A percentile compares a stretch with the other conserved stretches of the same genome.
Conservation (phyloP, 495 filamentous ascomycete species). For the Lophiotrema nucula region DNA sequence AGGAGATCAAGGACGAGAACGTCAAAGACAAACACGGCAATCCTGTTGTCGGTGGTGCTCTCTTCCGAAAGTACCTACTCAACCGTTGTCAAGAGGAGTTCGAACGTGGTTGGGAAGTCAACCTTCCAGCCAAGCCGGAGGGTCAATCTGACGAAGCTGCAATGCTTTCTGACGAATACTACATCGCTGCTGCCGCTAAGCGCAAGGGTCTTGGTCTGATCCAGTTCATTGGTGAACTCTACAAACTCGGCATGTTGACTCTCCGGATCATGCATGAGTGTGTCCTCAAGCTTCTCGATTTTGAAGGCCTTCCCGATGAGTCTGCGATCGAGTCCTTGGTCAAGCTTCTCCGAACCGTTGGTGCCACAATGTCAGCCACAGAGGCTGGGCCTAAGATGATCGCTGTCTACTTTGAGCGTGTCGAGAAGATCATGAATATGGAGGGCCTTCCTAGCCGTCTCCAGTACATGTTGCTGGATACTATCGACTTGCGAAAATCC, state of each 20-base stretch:
- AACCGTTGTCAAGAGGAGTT: slow-evolving; percentile 99
- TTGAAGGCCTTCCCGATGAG: slow-evolving; percentile 89
- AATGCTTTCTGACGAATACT: slow-evolving; percentile 96
- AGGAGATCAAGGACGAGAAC: slow-evolving; percentile 91
- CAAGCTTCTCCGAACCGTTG: slow-evolving; percentile 89
- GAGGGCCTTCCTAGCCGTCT: slow-evolving; percentile 80
- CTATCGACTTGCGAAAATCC: slow-evolving; percentile 73
- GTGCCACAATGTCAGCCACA: slow-evolving; percentile 68
- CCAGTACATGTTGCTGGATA: slow-evolving; percentile 94
- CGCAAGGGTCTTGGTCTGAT: slow-evolving; percentile 95
- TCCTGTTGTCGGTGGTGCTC: slow-evolving; percentile 82
- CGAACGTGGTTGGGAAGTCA: slow-evolving; percentile 95
- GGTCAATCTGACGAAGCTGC: slow-evolving; percentile 68
- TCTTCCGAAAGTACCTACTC: slow-evolving; percentile 98
- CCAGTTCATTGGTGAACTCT: slow-evolving; percentile 98
- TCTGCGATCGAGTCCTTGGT: slow-evolving; percentile 92
- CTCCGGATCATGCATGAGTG: slow-evolving; percentile 99
- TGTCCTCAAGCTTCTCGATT: slow-evolving; percentile 93
- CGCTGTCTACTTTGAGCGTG: slow-evolving; percentile 90
- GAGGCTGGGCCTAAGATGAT: slow-evolving; percentile 73
- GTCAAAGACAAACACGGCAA: slow-evolving; percentile 82
- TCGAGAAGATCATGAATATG: slow-evolving; percentile 73
- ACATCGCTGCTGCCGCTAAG: slow-evolving; percentile 92
- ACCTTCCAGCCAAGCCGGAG: slow-evolving; percentile 78
- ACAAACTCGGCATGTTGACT: slow-evolving; percentile 97